Evolutionary conservation across 2,329 filamentous ascomycete species (phyloP).

Genomic region (Lasiodiplodia citricola): DNA sequence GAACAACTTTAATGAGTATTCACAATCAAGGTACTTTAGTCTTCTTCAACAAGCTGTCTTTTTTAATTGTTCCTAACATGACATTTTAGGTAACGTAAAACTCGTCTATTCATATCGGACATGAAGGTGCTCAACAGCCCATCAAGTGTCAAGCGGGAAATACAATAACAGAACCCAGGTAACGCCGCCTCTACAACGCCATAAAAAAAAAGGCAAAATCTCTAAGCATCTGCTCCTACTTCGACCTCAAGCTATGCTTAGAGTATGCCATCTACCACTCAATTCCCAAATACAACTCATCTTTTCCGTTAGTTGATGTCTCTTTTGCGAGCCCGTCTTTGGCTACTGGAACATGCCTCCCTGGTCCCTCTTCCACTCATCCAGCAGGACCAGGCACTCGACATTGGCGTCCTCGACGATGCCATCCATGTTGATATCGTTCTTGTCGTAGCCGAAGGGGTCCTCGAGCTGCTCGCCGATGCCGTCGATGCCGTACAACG

Average conservation of each 20-base stretch:
- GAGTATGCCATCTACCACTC: too few relatives aligned
- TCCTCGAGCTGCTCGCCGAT: slow-evolving; percentile 69
- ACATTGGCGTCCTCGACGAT: slow-evolving; percentile 65
- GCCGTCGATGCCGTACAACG: slow-evolving; percentile 67
- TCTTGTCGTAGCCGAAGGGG: slow-evolving; percentile 69
- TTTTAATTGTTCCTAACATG: neutral
- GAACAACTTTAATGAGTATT: too few relatives aligned
- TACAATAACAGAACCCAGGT: neutral
- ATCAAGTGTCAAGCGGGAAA: neutral
- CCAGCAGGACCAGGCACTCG: slow-evolving; percentile 63
- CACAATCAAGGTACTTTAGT: too few relatives aligned
- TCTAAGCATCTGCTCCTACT: neutral
- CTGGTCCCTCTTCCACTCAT: slow-evolving; percentile 58
- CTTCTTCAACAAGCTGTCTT: too few relatives aligned
- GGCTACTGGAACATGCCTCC: slow-evolving; percentile 14
- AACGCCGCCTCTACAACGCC: neutral
- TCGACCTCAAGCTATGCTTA: neutral
- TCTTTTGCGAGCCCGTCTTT: neutral
- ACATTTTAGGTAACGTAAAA: neutral
- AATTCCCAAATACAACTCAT: too few relatives aligned
- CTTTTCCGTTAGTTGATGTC: neutral
- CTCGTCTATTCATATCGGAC: slow-evolving; percentile 6
- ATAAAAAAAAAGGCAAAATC: neutral
- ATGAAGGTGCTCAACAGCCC: neutral
- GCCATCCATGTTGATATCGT: slow-evolving; percentile 72